A percentile compares a stretch with the other conserved stretches of the same genome.
These are phyloP conservation scores for Penicillium ochrochloron DNA, from an alignment of 495 filamentous ascomycete genomes.

Conservation along the genomic window DNA sequence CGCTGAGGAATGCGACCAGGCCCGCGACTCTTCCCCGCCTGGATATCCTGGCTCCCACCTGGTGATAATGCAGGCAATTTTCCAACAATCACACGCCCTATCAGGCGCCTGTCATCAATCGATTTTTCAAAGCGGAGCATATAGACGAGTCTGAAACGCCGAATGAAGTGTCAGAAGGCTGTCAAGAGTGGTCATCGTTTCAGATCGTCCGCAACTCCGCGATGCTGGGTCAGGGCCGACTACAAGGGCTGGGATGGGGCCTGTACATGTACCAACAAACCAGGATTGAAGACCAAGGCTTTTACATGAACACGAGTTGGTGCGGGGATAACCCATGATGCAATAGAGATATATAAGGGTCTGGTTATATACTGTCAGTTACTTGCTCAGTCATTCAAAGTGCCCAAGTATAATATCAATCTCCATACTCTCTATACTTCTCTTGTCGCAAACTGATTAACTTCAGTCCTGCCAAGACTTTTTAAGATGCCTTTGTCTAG, in stretches of 20 bases:
- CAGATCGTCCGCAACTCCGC: constrained; percentile 10
- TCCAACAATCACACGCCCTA: constrained; percentile 9
- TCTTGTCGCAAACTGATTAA: background rate
- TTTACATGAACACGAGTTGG: background rate
- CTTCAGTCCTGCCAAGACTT: background rate
- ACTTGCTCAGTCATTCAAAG: too few species aligned
- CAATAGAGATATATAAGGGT: background rate
- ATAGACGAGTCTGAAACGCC: constrained; percentile 15
- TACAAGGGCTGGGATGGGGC: background rate
- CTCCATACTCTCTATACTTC: too few species aligned
- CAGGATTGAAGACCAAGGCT: background rate
- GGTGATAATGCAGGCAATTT: constrained; percentile 7
- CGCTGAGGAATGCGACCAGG: constrained; percentile 28
- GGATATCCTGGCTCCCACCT: background rate
- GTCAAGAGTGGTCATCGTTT: constrained; percentile 7
- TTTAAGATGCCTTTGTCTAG: too few species aligned
- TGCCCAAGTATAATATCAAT: background rate
- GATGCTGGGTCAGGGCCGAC: background rate
- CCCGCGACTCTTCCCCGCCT: background rate
- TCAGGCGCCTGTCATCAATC: background rate
- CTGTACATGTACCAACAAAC: constrained; percentile 2
- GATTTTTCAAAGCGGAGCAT: background rate
- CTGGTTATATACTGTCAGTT: background rate
- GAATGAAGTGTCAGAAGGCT: constrained; percentile 13
- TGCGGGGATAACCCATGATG: constrained; percentile 10